These are phyloP conservation scores for Leccinum truebloodii DNA, from an alignment of 768 basidiomycete genomes.

Conservation along the genomic window DNA sequence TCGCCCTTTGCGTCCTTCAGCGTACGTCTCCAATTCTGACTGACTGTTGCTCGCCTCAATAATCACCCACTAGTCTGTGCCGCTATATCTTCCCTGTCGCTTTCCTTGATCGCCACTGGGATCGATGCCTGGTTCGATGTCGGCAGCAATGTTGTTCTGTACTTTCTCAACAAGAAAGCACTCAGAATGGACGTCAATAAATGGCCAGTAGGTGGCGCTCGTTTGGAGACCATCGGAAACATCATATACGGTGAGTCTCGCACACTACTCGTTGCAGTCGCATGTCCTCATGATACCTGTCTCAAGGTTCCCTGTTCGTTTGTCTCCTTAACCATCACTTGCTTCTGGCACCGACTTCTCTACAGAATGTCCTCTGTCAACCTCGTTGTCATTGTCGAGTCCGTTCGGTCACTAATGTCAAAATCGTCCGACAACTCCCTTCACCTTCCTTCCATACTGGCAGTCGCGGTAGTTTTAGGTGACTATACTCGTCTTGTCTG, in stretches of 20 bases:
- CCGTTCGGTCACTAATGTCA: constrained; percentile 66
- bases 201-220: constrained; percentile 90
- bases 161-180: constrained; percentile 76
- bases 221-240: constrained; percentile 88
- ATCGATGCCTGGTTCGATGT: constrained; percentile 88
- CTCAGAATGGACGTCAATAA: constrained; percentile 70
- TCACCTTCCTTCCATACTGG: constrained; percentile 79
- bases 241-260: constrained; percentile 72
- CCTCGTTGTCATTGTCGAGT: constrained; percentile 87
- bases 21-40: constrained; percentile 36
- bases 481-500: not conserved
- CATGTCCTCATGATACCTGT: constrained; percentile 3
- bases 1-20: constrained; percentile 72
- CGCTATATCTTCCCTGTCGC: constrained; percentile 78
- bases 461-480: constrained; percentile 82
- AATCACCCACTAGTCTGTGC: constrained; percentile 69
- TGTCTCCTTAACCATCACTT: not conserved
- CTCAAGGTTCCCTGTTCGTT: constrained; percentile 49
- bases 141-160: constrained; percentile 78
- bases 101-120: constrained; percentile 86
- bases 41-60: not conserved
- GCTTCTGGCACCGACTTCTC: constrained; percentile 3
- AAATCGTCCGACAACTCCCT: constrained; percentile 59
- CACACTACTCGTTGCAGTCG: not conserved
- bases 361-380: constrained; percentile 91